Conservation (phyloP, 2,329 filamentous ascomycete species). For the Hymenoscyphus albidus region DNA sequence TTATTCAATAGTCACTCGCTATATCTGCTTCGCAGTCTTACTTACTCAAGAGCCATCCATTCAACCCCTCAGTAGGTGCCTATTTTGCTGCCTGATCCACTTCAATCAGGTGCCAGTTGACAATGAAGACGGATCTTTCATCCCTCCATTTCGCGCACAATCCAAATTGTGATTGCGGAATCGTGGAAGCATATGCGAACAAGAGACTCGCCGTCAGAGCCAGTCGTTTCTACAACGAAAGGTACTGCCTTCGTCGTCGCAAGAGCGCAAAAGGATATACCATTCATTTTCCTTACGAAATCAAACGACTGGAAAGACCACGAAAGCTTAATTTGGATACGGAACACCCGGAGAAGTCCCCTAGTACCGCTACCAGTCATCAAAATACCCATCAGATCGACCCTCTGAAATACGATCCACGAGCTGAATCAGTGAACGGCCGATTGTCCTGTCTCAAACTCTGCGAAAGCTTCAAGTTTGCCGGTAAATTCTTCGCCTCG, state of each 20-base stretch:
- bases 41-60: neutral
- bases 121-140: neutral
- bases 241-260: neutral
- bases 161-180: neutral
- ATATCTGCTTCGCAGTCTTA: neutral
- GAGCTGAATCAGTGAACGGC: neutral
- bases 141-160: slow-evolving; percentile 1
- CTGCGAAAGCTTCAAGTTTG: neutral
- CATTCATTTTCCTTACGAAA: neutral
- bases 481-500: neutral
- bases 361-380: neutral
- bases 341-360: neutral
- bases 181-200: neutral
- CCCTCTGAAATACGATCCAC: neutral
- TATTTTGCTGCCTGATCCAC: neutral
- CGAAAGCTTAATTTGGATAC: neutral
- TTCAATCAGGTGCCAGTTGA: neutral
- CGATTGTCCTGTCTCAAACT: neutral
- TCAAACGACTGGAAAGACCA: neutral
- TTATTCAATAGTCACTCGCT: neutral
- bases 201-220: neutral
- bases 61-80: neutral
- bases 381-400: neutral
- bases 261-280: neutral
- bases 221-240: neutral